Percentiles rank a stretch among this genome's conserved stretches.
Evolutionary conservation across 2,329 filamentous ascomycete species (phyloP).

Genomic region (Ceratocystis eucalypticola): DNA sequence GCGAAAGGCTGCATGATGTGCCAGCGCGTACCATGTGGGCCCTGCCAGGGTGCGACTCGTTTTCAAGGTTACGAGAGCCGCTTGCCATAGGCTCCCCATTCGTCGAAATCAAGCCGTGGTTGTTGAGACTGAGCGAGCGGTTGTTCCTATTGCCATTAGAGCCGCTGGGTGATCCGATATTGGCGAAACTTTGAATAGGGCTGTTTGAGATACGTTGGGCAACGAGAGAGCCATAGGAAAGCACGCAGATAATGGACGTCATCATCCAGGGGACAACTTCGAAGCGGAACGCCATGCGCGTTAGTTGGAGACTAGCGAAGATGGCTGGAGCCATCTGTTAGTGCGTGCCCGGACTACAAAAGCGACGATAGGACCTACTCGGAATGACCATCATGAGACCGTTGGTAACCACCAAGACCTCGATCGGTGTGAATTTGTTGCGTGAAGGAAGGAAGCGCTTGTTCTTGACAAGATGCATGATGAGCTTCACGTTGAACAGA

Average conservation of each 20-base stretch:
- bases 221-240: slow-evolving; percentile 39
- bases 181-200: background rate
- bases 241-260: slow-evolving; percentile 37
- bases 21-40: background rate
- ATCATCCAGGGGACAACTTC: slow-evolving; percentile 37
- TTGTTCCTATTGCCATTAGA: background rate
- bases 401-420: slow-evolving; percentile 43
- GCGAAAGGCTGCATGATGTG: background rate
- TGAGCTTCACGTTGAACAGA: slow-evolving; percentile 40
- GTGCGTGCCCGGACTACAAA: background rate
- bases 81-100: background rate
- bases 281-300: slow-evolving; percentile 28
- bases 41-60: too few relatives aligned
- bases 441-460: slow-evolving; percentile 34
- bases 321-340: slow-evolving; percentile 28
- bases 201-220: slow-evolving; percentile 30
- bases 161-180: background rate
- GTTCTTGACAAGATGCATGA: slow-evolving; percentile 35
- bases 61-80: background rate
- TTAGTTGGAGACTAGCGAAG: slow-evolving; percentile 36
- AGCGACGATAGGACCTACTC: slow-evolving; percentile 27
- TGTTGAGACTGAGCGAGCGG: background rate
- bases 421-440: slow-evolving; percentile 36
- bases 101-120: background rate
- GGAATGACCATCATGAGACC: slow-evolving; percentile 43